Base-by-base conservation (phyloP, 148 eudicot species). In the Amaranthus cruentus region DNA sequence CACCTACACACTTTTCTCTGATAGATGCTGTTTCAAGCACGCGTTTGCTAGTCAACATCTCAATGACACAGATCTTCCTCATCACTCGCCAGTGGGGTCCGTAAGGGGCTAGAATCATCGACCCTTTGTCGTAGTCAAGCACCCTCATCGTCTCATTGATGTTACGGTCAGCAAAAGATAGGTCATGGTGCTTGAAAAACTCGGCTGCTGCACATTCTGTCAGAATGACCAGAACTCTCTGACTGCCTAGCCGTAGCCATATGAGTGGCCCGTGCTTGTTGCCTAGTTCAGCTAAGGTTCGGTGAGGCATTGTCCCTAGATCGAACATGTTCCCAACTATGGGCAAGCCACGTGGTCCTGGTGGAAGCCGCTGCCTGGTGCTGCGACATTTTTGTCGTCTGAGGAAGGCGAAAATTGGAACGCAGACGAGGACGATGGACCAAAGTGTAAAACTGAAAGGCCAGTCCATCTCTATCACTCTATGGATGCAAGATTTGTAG, bases 101-200 rank as follows among this genome's bases (percentile, higher is more conserved):
- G 3, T 76, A 76, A 4, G 79, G 79, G 7, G 79, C 73, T 43
- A 76, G 9, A 12, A 62, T 54, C 72, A 76, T 43, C 6, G 74
- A 76, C 47, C 79, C 74, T 4, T 76, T 7, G 66, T 70, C 48
- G 7, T 62, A 76, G 48, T 76, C 63, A 1, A 62, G 68, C 38
- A 62, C 79, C 7, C 69, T 56, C 79, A 76, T 76, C 18, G 79
- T 61, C 62, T 76, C 79, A 28, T 62, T 76, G 55, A 76, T 76
- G 74, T 76, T 76, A 9, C 74, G 79, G 51, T 76, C 79, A 68
- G 63, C 55, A 62, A 76, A 76, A 47, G 74, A 54, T 12, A 59
- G 62, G 7, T 76, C 79, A 11, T 76, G 63, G 38, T 76, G 47
- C 55, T 70, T 76, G 50, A 76, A 76, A 53, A 76, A 76, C 53